Conservation (phyloP, 2,329 filamentous ascomycete species). For the Xylaria multiplex region DNA sequence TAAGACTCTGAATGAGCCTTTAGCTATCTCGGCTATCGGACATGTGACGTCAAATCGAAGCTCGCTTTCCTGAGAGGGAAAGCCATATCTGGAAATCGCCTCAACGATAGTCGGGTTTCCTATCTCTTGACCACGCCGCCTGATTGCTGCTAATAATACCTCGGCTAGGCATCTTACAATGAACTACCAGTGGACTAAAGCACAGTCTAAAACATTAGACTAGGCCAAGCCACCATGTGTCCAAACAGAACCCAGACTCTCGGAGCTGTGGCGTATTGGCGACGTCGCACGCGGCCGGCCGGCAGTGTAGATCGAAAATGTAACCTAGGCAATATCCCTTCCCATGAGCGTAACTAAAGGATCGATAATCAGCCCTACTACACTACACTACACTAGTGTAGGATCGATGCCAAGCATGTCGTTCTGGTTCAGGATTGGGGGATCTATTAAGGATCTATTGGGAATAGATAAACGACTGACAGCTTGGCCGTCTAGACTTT, state of each 20-base stretch:
- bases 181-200: background rate
- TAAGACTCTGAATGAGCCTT: background rate
- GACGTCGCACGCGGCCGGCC: slow-evolving; percentile 14
- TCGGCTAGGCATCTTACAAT: background rate
- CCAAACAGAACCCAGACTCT: background rate
- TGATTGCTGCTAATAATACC: slow-evolving; percentile 18
- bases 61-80: background rate
- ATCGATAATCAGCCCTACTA: slow-evolving; percentile 30
- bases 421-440: slow-evolving; percentile 6
- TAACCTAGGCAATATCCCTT: background rate
- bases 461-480: background rate
- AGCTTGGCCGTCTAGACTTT: background rate
- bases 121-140: background rate
- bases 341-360: slow-evolving; percentile 11
- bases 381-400: slow-evolving; percentile 18
- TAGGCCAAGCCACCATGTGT: background rate
- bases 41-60: background rate
- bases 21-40: slow-evolving; percentile 4
- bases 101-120: background rate
- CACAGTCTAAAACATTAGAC: slow-evolving; percentile 2
- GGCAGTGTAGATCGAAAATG: slow-evolving; percentile 9
- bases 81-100: background rate
- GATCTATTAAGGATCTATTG: slow-evolving; percentile 4
- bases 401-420: slow-evolving; percentile 24
- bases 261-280: background rate